These are phyloP conservation scores for Phytophthora hybrid DNA, from an alignment of 352 stramenopile genomes.

Conservation along the genomic window DNA sequence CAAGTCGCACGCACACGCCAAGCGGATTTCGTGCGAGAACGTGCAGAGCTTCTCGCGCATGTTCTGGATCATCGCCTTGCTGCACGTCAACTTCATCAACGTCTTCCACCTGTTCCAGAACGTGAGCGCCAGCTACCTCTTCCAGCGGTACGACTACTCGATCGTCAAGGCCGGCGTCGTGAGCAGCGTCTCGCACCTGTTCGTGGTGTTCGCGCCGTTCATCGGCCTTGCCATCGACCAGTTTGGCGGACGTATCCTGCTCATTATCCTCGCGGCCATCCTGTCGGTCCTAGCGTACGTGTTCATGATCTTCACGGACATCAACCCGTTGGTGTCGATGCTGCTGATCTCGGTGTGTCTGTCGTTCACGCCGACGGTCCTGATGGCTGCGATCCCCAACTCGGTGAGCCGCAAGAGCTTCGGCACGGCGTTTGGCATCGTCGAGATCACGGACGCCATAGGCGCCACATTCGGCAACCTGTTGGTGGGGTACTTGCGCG, in stretches of 20 bases:
- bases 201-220: constrained; percentile 89
- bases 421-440: constrained; percentile 87
- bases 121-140: constrained; percentile 89
- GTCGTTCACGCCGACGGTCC: constrained; percentile 88
- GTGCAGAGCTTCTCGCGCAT: constrained; percentile 81
- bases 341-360: constrained; percentile 88
- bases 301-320: constrained; percentile 87
- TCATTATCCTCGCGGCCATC: constrained; percentile 75
- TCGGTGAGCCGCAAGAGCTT: constrained; percentile 80
- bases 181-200: constrained; percentile 80
- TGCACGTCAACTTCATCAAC: constrained; percentile 92
- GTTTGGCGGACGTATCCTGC: constrained; percentile 87
- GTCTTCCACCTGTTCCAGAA: constrained; percentile 94
- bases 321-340: constrained; percentile 86
- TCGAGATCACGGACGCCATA: constrained; percentile 88
- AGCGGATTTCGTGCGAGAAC: constrained; percentile 67
- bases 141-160: constrained; percentile 86
- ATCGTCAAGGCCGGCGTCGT: constrained; percentile 87
- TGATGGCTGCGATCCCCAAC: constrained; percentile 89
- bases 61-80: constrained; percentile 87
- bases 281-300: constrained; percentile 83
- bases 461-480: constrained; percentile 86
- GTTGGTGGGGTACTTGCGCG: constrained; percentile 84
- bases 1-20: constrained; percentile 42
- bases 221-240: constrained; percentile 91